Evolutionary conservation across 1,284 basidiomycete species (phyloP).

Genomic region (Ceratobasidium sp.): DNA sequence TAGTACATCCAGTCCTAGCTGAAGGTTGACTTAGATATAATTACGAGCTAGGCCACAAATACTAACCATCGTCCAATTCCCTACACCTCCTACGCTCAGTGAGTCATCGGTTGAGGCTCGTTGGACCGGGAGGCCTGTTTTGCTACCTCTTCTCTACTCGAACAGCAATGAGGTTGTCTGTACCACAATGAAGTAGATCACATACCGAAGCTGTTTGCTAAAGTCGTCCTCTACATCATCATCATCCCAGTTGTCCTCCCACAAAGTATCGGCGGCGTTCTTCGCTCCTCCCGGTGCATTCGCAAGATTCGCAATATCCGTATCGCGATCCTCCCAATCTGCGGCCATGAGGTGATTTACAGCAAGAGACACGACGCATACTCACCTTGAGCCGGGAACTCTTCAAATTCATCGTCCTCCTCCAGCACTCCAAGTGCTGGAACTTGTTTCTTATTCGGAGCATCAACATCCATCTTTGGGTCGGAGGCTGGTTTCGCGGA

Average conservation of each 20-base stretch:
- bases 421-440: constrained; percentile 74
- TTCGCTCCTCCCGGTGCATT: constrained; percentile 61
- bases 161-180: background rate
- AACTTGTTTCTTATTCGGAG: constrained; percentile 45
- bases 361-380: constrained; percentile 20
- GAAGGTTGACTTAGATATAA: too few species aligned
- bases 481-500: constrained; percentile 34
- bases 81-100: constrained; percentile 13
- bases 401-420: constrained; percentile 86
- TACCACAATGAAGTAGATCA: constrained; percentile 22
- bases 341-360: constrained; percentile 13
- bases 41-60: too few species aligned
- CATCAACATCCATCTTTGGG: constrained; percentile 38
- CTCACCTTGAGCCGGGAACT: constrained; percentile 74
- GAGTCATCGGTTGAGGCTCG: constrained; percentile 33
- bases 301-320: constrained; percentile 73
- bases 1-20: background rate
- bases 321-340: constrained; percentile 89
- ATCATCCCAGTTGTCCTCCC: constrained; percentile 99
- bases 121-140: constrained; percentile 31
- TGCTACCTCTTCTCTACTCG: constrained; percentile 28
- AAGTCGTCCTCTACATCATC: constrained; percentile 99
- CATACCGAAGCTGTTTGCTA: constrained; percentile 89
- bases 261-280: constrained; percentile 82
- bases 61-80: background rate